phyloP scores from a whole-genome alignment of 2,329 filamentous ascomycete genomes.

The Stemphylium lycopersici region DNA sequence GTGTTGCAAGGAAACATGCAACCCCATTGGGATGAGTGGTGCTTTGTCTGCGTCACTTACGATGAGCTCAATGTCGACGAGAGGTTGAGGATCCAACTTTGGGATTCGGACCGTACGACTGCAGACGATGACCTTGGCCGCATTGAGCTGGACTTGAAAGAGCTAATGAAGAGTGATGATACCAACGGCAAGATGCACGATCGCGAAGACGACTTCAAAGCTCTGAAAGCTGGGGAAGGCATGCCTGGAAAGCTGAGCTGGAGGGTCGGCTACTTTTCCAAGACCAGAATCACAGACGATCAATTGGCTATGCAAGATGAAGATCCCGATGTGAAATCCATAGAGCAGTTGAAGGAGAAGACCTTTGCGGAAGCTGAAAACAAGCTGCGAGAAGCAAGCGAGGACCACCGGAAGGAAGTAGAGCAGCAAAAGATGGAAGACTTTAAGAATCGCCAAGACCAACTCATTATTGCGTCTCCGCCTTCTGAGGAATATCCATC shows the following conservation, averaged over 20 bases:
- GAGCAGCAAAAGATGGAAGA: constrained; percentile 73
- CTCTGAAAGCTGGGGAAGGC: constrained; percentile 67
- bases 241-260: constrained; percentile 74
- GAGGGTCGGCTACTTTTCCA: constrained; percentile 75
- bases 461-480: constrained; percentile 71
- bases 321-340: constrained; percentile 62
- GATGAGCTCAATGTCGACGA: constrained; percentile 76
- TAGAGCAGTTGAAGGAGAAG: constrained; percentile 65
- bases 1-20: constrained; percentile 70
- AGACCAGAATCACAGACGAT: constrained; percentile 66
- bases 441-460: constrained; percentile 62
- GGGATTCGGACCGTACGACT: constrained; percentile 75
- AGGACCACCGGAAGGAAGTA: constrained; percentile 66
- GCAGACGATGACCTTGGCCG: constrained; percentile 77
- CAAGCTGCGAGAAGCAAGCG: constrained; percentile 70
- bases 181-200: constrained; percentile 68
- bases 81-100: constrained; percentile 71
- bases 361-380: constrained; percentile 61
- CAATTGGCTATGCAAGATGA: constrained; percentile 68
- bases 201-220: constrained; percentile 68
- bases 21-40: constrained; percentile 73
- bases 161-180: constrained; percentile 65
- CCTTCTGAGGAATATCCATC: constrained; percentile 67
- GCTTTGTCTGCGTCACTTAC: constrained; percentile 70
- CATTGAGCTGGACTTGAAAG: constrained; percentile 71